Conservation (phyloP, 176 grass and related monocot genomes). For the Oryza meyeriana region DNA sequence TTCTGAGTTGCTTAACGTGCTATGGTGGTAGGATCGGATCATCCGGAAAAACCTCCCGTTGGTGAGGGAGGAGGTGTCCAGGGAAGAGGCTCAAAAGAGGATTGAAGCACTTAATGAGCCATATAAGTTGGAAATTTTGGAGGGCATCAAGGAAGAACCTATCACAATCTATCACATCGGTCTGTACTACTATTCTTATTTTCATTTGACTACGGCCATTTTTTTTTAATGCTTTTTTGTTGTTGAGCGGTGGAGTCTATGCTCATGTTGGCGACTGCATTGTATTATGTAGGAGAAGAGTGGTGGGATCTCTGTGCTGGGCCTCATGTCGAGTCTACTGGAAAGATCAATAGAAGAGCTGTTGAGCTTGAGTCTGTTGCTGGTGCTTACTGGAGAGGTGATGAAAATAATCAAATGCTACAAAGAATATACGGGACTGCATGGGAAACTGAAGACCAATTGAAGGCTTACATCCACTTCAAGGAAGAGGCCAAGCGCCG, state of each 20-base stretch:
- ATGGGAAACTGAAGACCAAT: constrained; percentile 89
- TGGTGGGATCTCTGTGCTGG: constrained; percentile 99
- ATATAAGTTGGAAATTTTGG: constrained; percentile 91
- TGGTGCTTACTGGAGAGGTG: constrained; percentile 94
- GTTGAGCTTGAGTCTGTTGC: constrained; percentile 93
- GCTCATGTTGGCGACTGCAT: background rate
- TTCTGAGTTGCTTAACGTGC: constrained; percentile 45
- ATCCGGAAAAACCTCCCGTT: constrained; percentile 73
- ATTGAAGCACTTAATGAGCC: constrained; percentile 79
- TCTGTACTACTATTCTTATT: constrained; percentile 21
- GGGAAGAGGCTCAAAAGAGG: constrained; percentile 89
- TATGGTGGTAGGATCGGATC: constrained; percentile 77
- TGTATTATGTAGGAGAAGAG: constrained; percentile 66
- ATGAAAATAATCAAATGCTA: constrained; percentile 92
- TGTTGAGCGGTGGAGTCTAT: background rate
- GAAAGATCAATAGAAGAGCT: constrained; percentile 77
- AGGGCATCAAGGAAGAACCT: constrained; percentile 87
- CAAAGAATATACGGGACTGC: constrained; percentile 98
- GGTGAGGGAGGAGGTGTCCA: constrained; percentile 79
- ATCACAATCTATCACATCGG: constrained; percentile 98
- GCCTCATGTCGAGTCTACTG: constrained; percentile 92
- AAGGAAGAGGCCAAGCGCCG: constrained; percentile 93
- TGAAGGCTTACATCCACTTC: constrained; percentile 79
- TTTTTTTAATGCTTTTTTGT: background rate
- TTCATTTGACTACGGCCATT: background rate